Percentiles rank a stretch among this genome's conserved stretches.
Evolutionary conservation across 768 basidiomycete genomes (phyloP).

Genomic region (Russula sp.): DNA sequence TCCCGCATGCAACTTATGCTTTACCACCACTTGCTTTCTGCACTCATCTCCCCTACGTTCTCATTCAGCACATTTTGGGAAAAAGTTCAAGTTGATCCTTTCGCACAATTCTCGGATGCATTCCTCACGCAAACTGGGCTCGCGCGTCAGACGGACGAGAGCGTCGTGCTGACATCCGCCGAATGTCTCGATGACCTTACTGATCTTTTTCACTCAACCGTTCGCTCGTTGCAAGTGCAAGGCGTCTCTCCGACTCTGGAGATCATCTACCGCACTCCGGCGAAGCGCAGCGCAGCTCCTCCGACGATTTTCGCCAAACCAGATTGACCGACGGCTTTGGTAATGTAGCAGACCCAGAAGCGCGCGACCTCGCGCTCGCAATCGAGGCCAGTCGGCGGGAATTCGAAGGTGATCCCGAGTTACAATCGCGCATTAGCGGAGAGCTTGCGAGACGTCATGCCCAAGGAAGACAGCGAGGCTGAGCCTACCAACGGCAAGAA

Average conservation of each 20-base stretch:
- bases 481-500: background rate
- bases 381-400: constrained; percentile 47
- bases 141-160: constrained; percentile 6
- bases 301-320: constrained; percentile 3
- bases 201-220: constrained; percentile 36
- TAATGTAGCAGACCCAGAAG: constrained; percentile 37
- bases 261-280: constrained; percentile 49
- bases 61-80: constrained; percentile 56
- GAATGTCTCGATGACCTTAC: constrained; percentile 37
- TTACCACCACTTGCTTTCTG: constrained; percentile 63
- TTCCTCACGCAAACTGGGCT: constrained; percentile 45
- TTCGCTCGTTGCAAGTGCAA: constrained; percentile 32
- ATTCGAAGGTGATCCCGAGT: constrained; percentile 23
- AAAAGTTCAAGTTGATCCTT: constrained; percentile 44
- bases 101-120: constrained; percentile 45
- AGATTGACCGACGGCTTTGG: background rate
- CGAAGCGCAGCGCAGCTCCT: constrained; percentile 6
- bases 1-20: constrained; percentile 75
- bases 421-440: constrained; percentile 32
- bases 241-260: constrained; percentile 45
- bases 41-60: constrained; percentile 45
- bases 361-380: constrained; percentile 45
- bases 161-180: constrained; percentile 12
- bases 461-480: background rate
- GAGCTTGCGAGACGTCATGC: constrained; percentile 28